These are phyloP conservation scores for Neurospora terricola DNA, from an alignment of 495 filamentous ascomycete genomes.

Conservation along the genomic window DNA sequence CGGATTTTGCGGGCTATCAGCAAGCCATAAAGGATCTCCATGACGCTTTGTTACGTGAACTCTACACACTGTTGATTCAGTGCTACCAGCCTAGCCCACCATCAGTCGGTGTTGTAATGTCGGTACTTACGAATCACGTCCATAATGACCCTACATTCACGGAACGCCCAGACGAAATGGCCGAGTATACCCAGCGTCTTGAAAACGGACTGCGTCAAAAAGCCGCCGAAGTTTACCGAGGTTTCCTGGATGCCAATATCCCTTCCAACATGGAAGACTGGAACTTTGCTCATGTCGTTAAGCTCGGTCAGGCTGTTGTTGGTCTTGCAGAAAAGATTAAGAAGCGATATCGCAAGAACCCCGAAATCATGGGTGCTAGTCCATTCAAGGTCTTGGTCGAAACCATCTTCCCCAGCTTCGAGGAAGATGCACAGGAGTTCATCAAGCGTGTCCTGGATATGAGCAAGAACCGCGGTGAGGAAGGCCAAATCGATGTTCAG, in stretches of 20 bases:
- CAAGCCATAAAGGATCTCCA: slow-evolving; percentile 65
- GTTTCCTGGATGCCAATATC: slow-evolving; percentile 60
- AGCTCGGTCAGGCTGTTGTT: slow-evolving; percentile 75
- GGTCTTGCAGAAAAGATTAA: slow-evolving; percentile 75
- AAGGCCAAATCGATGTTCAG: slow-evolving; percentile 57
- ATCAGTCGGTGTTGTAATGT: slow-evolving; percentile 66
- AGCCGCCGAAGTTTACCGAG: slow-evolving; percentile 64
- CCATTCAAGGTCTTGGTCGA: slow-evolving; percentile 72
- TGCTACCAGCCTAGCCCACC: slow-evolving; percentile 85
- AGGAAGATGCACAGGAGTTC: slow-evolving; percentile 75
- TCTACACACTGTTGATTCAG: slow-evolving; percentile 76
- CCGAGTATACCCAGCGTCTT: slow-evolving; percentile 59
- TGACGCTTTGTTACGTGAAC: slow-evolving; percentile 74
- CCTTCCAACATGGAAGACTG: slow-evolving; percentile 67
- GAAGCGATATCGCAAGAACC: slow-evolving; percentile 83
- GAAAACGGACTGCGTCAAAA: slow-evolving; percentile 60
- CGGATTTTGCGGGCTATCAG: slow-evolving; percentile 67
- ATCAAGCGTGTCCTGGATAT: slow-evolving; percentile 67
- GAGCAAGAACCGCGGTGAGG: slow-evolving; percentile 54
- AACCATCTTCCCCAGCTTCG: slow-evolving; percentile 80
- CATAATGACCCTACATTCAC: slow-evolving; percentile 67
- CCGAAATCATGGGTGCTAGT: slow-evolving; percentile 83
- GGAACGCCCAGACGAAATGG: slow-evolving; percentile 53
- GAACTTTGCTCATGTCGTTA: slow-evolving; percentile 78
- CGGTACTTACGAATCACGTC: slow-evolving; percentile 75